Base-by-base conservation (phyloP, 306 rosid species). In the Sophora flavescens region DNA sequence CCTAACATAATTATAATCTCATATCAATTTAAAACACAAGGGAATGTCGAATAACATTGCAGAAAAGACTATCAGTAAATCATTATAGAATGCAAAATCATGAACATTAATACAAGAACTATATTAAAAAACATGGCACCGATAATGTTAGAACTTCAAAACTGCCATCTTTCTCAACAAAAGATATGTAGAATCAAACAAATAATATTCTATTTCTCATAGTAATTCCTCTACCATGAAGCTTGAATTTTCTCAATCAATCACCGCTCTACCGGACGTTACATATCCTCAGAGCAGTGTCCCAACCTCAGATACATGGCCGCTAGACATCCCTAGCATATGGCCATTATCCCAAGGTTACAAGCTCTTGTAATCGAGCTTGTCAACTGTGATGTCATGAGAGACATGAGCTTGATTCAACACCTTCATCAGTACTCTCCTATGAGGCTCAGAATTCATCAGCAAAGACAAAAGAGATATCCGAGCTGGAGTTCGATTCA, bases 151-250 rank as follows among this genome's bases (percentile, higher is more conserved):
- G 57, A 51, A 72, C 22, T 3, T 35, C 3, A 16, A 53, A 85
- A 68, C 59, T 30, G 38, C 30, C 10, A 16, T 35, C 36, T 32
- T 64, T 42, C 41, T 51, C 57, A 59, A 76, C 65, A 81, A 22
- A 16, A 74, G 65, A 6, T 14, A 30, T 17, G 35, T 30, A 11
- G 12, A 64, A 73, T 62, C 36, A 81, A 80, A 80, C 86, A 84
- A 74, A 22, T n/a, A n/a, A n/a, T n/a, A 95, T 97, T 97, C n/a
- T n/a, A n/a, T n/a, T n/a, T n/a, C 92, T 97, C 81, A 35, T 92
- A 97, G 92, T 85, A 95, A 97, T 76, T 95, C 98, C 72, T 88
- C 89, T 69, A 95, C 90, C 93, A 94, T 70, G 22, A 22, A 22
- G 22, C 22, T 22, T 22, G 22, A 22, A 22, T 22, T 22, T 0